Base-by-base conservation (phyloP, 2,329 filamentous ascomycete species). In the Teratosphaeria viscida region DNA sequence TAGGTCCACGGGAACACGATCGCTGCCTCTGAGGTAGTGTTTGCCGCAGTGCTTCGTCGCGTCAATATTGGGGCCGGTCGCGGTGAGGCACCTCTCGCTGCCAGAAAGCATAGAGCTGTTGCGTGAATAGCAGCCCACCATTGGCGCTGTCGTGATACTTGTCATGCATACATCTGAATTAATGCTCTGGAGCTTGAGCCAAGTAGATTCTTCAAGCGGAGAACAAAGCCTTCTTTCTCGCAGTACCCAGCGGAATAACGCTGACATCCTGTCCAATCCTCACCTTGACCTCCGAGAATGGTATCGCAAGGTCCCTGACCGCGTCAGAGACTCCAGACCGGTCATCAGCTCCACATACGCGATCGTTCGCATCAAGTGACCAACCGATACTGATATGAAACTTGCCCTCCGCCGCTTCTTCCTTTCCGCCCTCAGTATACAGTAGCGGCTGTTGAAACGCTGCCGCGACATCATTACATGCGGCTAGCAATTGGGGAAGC, bases 301-400 rank as follows among this genome's bases (percentile, higher is more conserved):
- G 19, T 19, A 70, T 62, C 4, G 58, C 16, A 10, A 68, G 55
- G 11, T 60, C 55, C 7, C 59, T 54, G 34, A 68, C 35, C 14
- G 57, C 47, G 12, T 32, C 53, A 35, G 23, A 6, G 35, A 23
- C 11, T 29, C 39, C 32, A 55, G 23, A 23, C 27, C 5, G 39
- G n/a, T 78, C 73, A 10, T 60, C 47, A 16, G 53, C 53, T 54
- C 32, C 10, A 35, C 32, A 12, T 29, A 35, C 23, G 57, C 5
- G 6, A 6, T 26, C 34, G 4, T 55, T 59, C 29, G 58, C 43
- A 26, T 78, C 73, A 62, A 92, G 79, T 1, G 83, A 87, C 94
- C 92, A 97, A 0, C 87, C 94, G 59, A 99, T 84, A 54, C 91
- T 96, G 61, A 97, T 77, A 73, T 99, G 94, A 69, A 96, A 96